Percentiles rank a stretch among this genome's conserved stretches.
phyloP scores from a whole-genome alignment of 1,139 yeast genomes.

The Pneumocystis canis region DNA sequence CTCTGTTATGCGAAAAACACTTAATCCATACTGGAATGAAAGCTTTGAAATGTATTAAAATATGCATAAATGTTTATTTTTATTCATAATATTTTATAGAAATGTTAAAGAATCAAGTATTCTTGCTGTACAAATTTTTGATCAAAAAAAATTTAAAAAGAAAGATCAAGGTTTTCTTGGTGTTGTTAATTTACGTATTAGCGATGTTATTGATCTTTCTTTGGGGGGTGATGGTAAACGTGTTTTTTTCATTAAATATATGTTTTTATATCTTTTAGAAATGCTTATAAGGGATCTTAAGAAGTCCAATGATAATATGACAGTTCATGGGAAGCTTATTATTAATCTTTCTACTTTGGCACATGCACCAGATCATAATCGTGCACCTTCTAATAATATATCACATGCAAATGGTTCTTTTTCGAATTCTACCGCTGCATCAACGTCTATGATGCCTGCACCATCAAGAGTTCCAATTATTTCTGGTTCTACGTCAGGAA shows the following conservation, averaged over 20 bases:
- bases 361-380: constrained; percentile 30
- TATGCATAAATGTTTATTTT: background rate
- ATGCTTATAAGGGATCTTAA: constrained; percentile 87
- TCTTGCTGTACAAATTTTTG: constrained; percentile 85
- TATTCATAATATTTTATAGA: constrained; percentile 19
- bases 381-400: constrained; percentile 8
- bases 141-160: constrained; percentile 91
- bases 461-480: constrained; percentile 10
- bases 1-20: constrained; percentile 79
- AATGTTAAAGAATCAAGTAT: constrained; percentile 74
- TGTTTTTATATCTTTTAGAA: constrained; percentile 28
- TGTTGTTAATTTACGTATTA: constrained; percentile 79
- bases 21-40: constrained; percentile 97
- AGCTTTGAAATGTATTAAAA: constrained; percentile 41
- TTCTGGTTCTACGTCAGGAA: constrained; percentile 11
- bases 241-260: constrained; percentile 14
- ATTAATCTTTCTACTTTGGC: constrained; percentile 33
- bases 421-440: constrained; percentile 11
- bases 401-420: constrained; percentile 9
- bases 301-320: constrained; percentile 77
- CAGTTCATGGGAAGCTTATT: constrained; percentile 83
- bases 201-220: constrained; percentile 70
- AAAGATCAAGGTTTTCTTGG: constrained; percentile 98
- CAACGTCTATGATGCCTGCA: constrained; percentile 18
- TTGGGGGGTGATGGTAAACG: constrained; percentile 29